Percentiles rank a stretch among this genome's conserved stretches.
phyloP scores from a whole-genome alignment of 805 yeast species.

The Candida pseudofarinosa region DNA sequence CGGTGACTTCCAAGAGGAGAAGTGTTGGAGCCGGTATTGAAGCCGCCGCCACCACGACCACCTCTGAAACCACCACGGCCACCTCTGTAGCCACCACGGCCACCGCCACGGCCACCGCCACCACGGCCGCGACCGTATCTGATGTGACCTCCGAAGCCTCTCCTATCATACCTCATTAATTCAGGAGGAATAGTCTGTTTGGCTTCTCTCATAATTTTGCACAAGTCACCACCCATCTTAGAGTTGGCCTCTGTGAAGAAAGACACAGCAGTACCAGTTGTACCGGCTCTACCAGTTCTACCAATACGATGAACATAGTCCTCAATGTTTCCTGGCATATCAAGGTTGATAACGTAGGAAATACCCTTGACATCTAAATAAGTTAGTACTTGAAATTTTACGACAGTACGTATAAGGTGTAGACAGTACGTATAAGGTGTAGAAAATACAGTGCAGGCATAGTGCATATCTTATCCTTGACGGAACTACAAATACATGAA shows the following conservation, averaged over 20 bases:
- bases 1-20: constrained; percentile 44
- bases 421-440: neutral
- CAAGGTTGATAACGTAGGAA: constrained; percentile 87
- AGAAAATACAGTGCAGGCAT: neutral
- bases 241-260: constrained; percentile 87
- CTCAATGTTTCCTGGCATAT: constrained; percentile 97
- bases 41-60: constrained; percentile 31
- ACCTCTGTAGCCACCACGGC: constrained; percentile 51
- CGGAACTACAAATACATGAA: constrained; percentile 6
- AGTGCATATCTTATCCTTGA: constrained; percentile 1
- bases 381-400: constrained; percentile 25
- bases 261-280: constrained; percentile 91
- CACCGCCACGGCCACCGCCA: constrained; percentile 51
- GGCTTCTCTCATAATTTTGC: constrained; percentile 91
- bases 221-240: constrained; percentile 84
- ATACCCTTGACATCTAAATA: constrained; percentile 92
- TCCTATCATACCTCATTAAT: constrained; percentile 60
- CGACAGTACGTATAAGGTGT: neutral
- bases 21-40: constrained; percentile 42
- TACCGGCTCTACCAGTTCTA: constrained; percentile 99
- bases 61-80: constrained; percentile 43
- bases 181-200: constrained; percentile 84
- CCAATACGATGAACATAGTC: constrained; percentile 99
- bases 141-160: constrained; percentile 62
- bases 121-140: constrained; percentile 52